Conservation (phyloP, 345 rosid genomes). For the Hypericum perforatum region DNA sequence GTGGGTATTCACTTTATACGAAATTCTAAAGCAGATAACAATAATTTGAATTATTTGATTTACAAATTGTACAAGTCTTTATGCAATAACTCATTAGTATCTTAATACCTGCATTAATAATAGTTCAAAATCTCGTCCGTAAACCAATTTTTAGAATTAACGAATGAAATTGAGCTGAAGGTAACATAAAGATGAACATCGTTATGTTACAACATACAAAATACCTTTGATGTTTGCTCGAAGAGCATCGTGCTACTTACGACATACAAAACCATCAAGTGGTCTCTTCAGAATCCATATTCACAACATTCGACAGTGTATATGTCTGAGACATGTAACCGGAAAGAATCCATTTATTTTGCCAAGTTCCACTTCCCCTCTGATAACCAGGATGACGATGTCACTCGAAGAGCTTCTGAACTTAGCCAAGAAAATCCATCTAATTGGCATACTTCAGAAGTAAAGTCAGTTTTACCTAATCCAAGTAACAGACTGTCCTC, state of each 20-base stretch:
- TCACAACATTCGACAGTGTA: slow-evolving; percentile 76
- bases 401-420: slow-evolving; percentile 22
- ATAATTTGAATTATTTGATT: too few species aligned
- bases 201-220: too few species aligned
- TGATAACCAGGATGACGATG: slow-evolving; percentile 24
- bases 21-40: too few species aligned
- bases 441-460: slow-evolving; percentile 24
- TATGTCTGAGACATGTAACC: slow-evolving; percentile 34
- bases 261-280: slow-evolving; percentile 35
- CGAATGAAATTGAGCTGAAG: too few species aligned
- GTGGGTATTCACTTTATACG: too few species aligned
- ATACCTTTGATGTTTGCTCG: slow-evolving; percentile 31
- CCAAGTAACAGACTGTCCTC: slow-evolving; percentile 23
- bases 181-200: too few species aligned
- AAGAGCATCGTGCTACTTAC: slow-evolving; percentile 60
- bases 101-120: too few species aligned
- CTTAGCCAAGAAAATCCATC: slow-evolving; percentile 25
- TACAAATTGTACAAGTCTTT: too few species aligned
- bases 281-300: slow-evolving; percentile 47
- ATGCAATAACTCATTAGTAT: too few species aligned
- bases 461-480: slow-evolving; percentile 28
- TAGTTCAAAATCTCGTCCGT: too few species aligned
- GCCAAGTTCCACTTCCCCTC: slow-evolving; percentile 24
- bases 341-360: slow-evolving; percentile 31
- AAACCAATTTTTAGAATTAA: too few species aligned